These are phyloP conservation scores for Hebeloma cylindrosporum DNA, from an alignment of 768 basidiomycete species.

Conservation along the genomic window DNA sequence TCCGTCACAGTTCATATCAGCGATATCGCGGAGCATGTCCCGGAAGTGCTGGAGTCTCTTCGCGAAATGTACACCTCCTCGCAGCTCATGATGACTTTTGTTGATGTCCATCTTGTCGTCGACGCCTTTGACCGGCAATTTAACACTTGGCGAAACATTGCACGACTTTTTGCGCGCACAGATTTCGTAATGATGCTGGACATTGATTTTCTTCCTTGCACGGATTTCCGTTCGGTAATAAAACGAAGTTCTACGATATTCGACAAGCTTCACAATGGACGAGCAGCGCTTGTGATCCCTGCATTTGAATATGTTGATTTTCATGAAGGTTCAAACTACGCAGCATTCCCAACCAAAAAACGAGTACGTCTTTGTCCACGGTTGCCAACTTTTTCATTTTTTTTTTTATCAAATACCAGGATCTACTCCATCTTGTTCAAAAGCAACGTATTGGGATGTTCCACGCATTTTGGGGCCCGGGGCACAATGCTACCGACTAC, in stretches of 20 bases:
- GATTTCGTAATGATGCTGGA: slow-evolving; percentile 90
- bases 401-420: slow-evolving; percentile 29
- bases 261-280: slow-evolving; percentile 54
- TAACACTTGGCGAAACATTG: slow-evolving; percentile 89
- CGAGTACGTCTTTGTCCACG: slow-evolving; percentile 40
- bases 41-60: slow-evolving; percentile 57
- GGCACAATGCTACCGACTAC: slow-evolving; percentile 84
- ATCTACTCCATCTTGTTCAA: slow-evolving; percentile 58
- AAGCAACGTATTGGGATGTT: slow-evolving; percentile 67
- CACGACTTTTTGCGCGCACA: slow-evolving; percentile 80
- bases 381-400: background rate
- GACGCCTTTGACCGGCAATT: slow-evolving; percentile 82
- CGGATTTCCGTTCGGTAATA: slow-evolving; percentile 68
- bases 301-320: slow-evolving; percentile 80
- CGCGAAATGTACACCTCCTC: slow-evolving; percentile 68
- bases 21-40: slow-evolving; percentile 45
- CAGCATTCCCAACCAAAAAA: slow-evolving; percentile 68
- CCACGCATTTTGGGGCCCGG: slow-evolving; percentile 73
- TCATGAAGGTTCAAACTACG: slow-evolving; percentile 58
- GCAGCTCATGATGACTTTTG: slow-evolving; percentile 61
- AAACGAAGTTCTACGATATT: slow-evolving; percentile 38
- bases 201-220: slow-evolving; percentile 84
- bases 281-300: slow-evolving; percentile 75
- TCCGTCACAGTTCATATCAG: slow-evolving; percentile 81
- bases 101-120: slow-evolving; percentile 86